Evolutionary conservation across 495 filamentous ascomycete species (phyloP).

Genomic region (Usnea hakonensis): DNA sequence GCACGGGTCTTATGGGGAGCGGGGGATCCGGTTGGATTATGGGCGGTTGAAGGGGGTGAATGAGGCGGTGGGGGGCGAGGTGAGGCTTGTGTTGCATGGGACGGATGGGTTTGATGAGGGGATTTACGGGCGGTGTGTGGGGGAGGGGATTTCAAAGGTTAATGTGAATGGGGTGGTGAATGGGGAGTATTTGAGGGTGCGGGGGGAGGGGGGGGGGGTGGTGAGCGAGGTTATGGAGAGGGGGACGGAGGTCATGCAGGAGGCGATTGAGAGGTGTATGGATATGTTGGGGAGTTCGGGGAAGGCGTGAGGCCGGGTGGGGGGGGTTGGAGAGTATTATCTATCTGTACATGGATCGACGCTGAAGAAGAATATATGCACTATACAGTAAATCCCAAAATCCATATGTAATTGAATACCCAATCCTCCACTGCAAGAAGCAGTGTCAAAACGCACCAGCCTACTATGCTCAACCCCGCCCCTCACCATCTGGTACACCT

Average conservation of each 20-base stretch:
- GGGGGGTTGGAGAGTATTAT: neutral
- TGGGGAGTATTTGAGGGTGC: conserved; percentile 55
- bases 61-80: conserved; percentile 49
- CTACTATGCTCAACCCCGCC: neutral
- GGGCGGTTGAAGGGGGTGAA: conserved; percentile 58
- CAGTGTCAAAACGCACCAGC: neutral
- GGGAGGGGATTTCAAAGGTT: conserved; percentile 62
- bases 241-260: conserved; percentile 64
- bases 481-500: neutral
- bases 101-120: conserved; percentile 65
- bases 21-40: conserved; percentile 68
- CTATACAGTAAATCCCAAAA: too few species aligned
- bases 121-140: conserved; percentile 62
- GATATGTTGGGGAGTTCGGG: conserved; percentile 61
- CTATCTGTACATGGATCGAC: neutral
- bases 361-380: neutral
- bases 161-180: conserved; percentile 84
- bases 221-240: conserved; percentile 66
- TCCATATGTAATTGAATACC: neutral
- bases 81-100: conserved; percentile 68
- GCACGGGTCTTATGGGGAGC: conserved; percentile 71
- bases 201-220: conserved; percentile 58
- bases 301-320: conserved; percentile 38
- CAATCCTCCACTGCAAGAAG: neutral
- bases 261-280: conserved; percentile 66